Evolutionary conservation across 257 asterid species (phyloP), one percentile per base, ranked within the genome.

Genomic region (Plantago major): DNA sequence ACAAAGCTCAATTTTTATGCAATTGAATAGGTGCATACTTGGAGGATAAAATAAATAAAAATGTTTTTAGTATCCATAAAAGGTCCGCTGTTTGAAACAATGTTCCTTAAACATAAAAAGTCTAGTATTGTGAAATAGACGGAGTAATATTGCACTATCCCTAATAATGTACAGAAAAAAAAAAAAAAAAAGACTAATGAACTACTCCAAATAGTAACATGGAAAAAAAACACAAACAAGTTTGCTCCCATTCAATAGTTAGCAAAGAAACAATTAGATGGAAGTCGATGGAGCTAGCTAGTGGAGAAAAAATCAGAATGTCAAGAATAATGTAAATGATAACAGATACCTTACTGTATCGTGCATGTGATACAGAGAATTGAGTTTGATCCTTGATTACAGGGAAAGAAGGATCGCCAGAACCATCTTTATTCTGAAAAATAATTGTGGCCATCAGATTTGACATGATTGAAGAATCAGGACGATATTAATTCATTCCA

Each of bases 351-450:
- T 87, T 94, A 75, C 95, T 90, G 78, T 89, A 81, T 48, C 99
- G 97, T 51, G 96, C 97, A 78, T 87, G 99, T 30, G 95, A 69
- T 33, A 94, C 96, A 56, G 94, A 87, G 80, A 94, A 94, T 38
- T 89, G 99, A 66, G 90, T 81, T 75, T 79, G 99, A 72, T 94
- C 99, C 79, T 87, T 90, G 75, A 94, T 82, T 56, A 79, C 81
- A 19, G 97, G 95, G 78, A 94, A 94, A 30, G 97, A 87, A 66
- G 99, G 90, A 78, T 92, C 98, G 58, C 87, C 88, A 28, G 99
- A 86, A 65, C 90, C 92, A 71, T 92, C 99, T 80, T 86, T 92
- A 67, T 77, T 83, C 99, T 92, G 74, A 55, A 86, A 67, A 53
- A 60, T n/a, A 42, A 65, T 47, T 48, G 58, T 15, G 58, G 42